These are phyloP conservation scores for Tripterygium wilfordii DNA, from an alignment of 177 flowering plant genomes.

Conservation along the genomic window DNA sequence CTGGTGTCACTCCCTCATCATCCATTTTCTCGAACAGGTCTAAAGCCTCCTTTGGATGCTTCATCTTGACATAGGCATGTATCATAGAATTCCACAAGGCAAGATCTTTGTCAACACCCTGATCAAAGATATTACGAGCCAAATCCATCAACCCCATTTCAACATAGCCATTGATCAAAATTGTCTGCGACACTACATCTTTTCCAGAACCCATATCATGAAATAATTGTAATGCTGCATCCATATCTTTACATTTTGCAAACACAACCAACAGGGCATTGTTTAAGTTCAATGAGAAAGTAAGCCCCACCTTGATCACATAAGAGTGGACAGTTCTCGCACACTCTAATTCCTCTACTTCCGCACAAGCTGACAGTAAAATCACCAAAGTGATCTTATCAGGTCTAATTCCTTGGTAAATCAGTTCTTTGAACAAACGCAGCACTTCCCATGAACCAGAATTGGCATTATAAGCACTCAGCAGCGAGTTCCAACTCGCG, in stretches of 20 bases:
- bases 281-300: slow-evolving; percentile 10
- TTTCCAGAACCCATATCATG: slow-evolving; percentile 14
- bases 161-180: slow-evolving; percentile 26
- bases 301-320: slow-evolving; percentile 15
- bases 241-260: slow-evolving; percentile 18
- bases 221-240: slow-evolving; percentile 16
- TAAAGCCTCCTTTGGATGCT: slow-evolving; percentile 17
- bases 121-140: slow-evolving; percentile 25
- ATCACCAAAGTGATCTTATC: slow-evolving; percentile 19
- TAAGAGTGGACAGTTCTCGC: slow-evolving; percentile 18
- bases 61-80: slow-evolving; percentile 21
- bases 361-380: slow-evolving; percentile 18
- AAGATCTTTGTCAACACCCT: slow-evolving; percentile 15
- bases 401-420: slow-evolving; percentile 10
- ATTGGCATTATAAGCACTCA: slow-evolving; percentile 6
- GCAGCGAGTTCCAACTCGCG: slow-evolving; percentile 27
- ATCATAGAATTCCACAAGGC: slow-evolving; percentile 31
- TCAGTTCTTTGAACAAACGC: slow-evolving; percentile 16
- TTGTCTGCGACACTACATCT: slow-evolving; percentile 25
- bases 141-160: slow-evolving; percentile 21
- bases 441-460: slow-evolving; percentile 7
- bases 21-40: slow-evolving; percentile 24
- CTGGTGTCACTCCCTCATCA: slow-evolving; percentile 14
- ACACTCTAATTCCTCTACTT: slow-evolving; percentile 4
- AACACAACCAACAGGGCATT: slow-evolving; percentile 25